Percentiles rank a stretch among this genome's conserved stretches.
These are phyloP conservation scores for Zasmidium citrigriseum DNA, from an alignment of 2,329 filamentous ascomycete species.

Conservation along the genomic window DNA sequence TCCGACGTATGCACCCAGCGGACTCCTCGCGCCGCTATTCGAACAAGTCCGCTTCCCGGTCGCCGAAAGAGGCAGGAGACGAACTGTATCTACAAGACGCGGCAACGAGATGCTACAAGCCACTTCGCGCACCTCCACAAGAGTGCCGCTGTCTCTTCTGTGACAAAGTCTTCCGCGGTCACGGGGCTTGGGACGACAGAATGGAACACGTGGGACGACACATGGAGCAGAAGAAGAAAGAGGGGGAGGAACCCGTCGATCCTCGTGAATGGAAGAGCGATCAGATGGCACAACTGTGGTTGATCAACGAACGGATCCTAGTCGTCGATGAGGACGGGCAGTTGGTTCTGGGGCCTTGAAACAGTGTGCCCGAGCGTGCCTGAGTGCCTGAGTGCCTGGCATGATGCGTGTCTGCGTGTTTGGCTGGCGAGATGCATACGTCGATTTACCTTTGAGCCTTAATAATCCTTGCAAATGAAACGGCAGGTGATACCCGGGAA, in stretches of 20 bases:
- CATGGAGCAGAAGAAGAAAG: slow-evolving; percentile 61
- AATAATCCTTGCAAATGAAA: no score
- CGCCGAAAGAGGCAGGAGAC: slow-evolving; percentile 13
- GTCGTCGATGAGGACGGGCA: not conserved
- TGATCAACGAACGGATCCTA: slow-evolving; percentile 42
- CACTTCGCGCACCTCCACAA: slow-evolving; percentile 63
- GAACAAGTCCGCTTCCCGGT: slow-evolving; percentile 32
- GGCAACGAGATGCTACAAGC: slow-evolving; percentile 60
- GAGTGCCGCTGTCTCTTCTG: slow-evolving; percentile 68
- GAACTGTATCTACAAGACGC: slow-evolving; percentile 46
- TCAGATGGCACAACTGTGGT: slow-evolving; percentile 39
- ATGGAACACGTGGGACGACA: slow-evolving; percentile 89
- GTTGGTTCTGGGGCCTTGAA: not conserved
- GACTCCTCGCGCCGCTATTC: slow-evolving; percentile 27
- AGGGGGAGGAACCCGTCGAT: slow-evolving; percentile 27
- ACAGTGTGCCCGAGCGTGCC: no score
- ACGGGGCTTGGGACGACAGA: slow-evolving; percentile 71
- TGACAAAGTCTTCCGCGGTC: slow-evolving; percentile 61
- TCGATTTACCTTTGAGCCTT: no score
- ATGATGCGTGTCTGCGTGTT: no score
- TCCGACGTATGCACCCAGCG: slow-evolving; percentile 78
- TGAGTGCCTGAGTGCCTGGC: no score
- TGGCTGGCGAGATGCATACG: no score
- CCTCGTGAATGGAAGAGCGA: slow-evolving; percentile 40
- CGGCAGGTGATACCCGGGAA: no score